Evolutionary conservation across 2,329 filamentous ascomycete genomes (phyloP), one percentile per base, ranked within the genome.

Genomic region (Rutstroemia sp.): DNA sequence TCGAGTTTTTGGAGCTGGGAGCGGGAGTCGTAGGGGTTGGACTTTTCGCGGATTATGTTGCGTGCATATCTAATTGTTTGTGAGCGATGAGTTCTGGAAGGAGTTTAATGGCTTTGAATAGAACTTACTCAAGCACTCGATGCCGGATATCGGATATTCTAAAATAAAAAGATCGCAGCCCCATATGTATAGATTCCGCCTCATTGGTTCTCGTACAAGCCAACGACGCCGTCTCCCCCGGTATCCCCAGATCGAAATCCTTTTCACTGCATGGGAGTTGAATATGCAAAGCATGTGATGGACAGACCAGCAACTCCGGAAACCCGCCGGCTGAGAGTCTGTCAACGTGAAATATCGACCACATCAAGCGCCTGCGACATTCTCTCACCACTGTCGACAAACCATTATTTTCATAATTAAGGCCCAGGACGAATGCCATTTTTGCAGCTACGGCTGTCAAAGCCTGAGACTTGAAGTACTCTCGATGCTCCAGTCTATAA

Each of bases 171-270:
- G 52, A 41, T 14, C 52, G 49, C 38, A 55, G 25, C 3, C 52
- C 52, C 52, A 55, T 42, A 19, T 55, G 52, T 48, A 50, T 50
- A n/a, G 52, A 55, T 25, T 55, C 46, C 16, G 52, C 17, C 17
- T 55, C 52, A 21, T 55, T 50, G 0, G 37, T 44, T 41, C 52
- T 49, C 4, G 25, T 50, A 5, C 45, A 34, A 21, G 30, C 42
- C 14, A 55, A 50, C 23, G 46, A 38, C 10, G 52, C 52, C n/a
- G 46, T 55, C 46, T 55, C 52, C n/a, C 52, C 52, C 16, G 52
- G 52, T 50, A 55, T 55, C 19, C 45, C 52, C 42, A 55, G 46
- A 50, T 55, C 52, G n/a, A 55, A 55, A 25, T 55, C 52, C 19
- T 55, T 55, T 19, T 55, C 52, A 44, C 46, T 55, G 34, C 52